Evolutionary conservation across 345 rosid genomes (phyloP).

Genomic region (Geranium brycei): DNA sequence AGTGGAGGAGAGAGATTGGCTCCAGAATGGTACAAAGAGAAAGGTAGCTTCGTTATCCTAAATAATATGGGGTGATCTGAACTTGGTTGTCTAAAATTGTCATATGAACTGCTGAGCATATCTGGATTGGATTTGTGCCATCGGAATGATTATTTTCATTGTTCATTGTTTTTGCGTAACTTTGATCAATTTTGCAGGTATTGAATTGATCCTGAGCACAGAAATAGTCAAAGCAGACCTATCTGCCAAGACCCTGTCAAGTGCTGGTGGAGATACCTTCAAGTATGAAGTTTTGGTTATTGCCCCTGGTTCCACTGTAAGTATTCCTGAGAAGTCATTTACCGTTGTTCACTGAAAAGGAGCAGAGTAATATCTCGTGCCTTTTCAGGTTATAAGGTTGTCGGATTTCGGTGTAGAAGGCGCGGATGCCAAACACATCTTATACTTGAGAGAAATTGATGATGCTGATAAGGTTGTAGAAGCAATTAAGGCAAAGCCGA

Average conservation of each 20-base stretch:
- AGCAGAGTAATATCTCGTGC: not conserved
- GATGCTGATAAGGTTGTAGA: conserved; percentile 76
- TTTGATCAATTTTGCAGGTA: conserved; percentile 36
- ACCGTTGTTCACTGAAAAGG: not conserved
- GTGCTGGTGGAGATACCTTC: conserved; percentile 61
- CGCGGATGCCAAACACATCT: conserved; percentile 77
- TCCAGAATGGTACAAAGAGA: conserved; percentile 82
- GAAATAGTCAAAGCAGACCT: conserved; percentile 89
- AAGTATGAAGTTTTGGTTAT: conserved; percentile 56
- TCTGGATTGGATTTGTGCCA: no score
- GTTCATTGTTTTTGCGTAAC: not conserved
- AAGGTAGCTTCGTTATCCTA: conserved; percentile 30
- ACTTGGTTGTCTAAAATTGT: not conserved
- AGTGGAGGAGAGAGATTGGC: conserved; percentile 88
- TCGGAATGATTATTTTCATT: not conserved
- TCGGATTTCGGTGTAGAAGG: conserved; percentile 88
- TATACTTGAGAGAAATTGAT: conserved; percentile 79
- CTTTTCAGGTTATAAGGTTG: conserved; percentile 55
- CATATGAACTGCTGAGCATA: not conserved
- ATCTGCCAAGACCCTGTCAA: conserved; percentile 46
- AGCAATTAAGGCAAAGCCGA: conserved; percentile 65
- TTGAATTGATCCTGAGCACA: conserved; percentile 80
- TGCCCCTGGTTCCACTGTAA: conserved; percentile 89
- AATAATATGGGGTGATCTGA: not conserved
- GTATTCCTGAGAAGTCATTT: conserved; percentile 1